Conservation (phyloP, 257 asterid genomes). For the Solanum chmielewskii region DNA sequence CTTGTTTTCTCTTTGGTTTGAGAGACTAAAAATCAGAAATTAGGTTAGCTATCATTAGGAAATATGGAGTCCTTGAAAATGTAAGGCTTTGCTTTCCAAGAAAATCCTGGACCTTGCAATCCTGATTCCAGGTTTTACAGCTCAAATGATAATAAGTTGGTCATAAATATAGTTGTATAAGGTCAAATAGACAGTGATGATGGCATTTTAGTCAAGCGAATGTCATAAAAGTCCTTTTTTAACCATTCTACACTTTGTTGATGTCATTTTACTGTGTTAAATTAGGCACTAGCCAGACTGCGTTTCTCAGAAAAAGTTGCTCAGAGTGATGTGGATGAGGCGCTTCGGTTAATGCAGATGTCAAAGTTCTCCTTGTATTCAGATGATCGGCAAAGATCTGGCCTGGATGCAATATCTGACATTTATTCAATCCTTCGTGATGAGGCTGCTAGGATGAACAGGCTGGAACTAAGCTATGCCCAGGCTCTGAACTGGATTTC, state of each 20-base stretch:
- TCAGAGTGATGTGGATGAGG: slow-evolving; percentile 99
- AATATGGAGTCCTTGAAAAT: background rate
- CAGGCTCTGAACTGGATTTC: slow-evolving; percentile 98
- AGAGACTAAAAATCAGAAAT: background rate
- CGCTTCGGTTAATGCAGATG: slow-evolving; percentile 97
- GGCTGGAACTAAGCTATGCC: slow-evolving; percentile 79
- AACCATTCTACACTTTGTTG: background rate
- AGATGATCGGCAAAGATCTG: slow-evolving; percentile 82
- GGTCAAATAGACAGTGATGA: background rate
- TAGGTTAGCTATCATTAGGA: background rate
- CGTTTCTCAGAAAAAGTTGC: slow-evolving; percentile 60
- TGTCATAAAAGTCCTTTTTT: background rate
- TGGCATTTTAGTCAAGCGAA: background rate
- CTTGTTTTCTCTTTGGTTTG: background rate
- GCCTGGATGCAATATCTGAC: slow-evolving; percentile 94
- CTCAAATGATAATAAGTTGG: background rate
- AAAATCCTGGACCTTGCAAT: background rate
- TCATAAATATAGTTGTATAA: background rate
- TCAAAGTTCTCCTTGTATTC: slow-evolving; percentile 95
- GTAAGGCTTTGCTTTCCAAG: background rate
- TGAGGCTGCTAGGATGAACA: slow-evolving; percentile 82
- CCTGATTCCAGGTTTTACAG: background rate
- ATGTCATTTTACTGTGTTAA: background rate
- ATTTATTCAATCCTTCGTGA: slow-evolving; percentile 91
- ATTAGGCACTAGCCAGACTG: slow-evolving; percentile 91